Percentiles rank a stretch among this genome's conserved stretches.
Conservation (phyloP, 805 yeast genomes). For the Kurtzmaniella fragi region DNA sequence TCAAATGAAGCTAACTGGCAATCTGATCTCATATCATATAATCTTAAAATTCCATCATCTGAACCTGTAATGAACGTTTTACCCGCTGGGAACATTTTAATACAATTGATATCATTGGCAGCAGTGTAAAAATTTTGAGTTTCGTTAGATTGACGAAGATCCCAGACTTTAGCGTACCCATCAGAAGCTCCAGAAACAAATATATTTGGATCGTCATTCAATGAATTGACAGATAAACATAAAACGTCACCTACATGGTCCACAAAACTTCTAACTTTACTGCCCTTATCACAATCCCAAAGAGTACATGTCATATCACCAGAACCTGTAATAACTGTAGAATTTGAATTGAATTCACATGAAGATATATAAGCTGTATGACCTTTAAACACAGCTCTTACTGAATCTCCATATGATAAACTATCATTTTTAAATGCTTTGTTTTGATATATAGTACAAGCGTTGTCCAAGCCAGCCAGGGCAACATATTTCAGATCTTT, state of each 20-base stretch:
- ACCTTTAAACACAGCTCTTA: conserved; percentile 61
- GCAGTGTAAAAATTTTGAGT: conserved; percentile 51
- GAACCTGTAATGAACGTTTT: conserved; percentile 68
- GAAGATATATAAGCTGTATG: conserved; percentile 81
- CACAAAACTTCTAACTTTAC: conserved; percentile 45
- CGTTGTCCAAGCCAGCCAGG: conserved; percentile 78
- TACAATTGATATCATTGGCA: conserved; percentile 55
- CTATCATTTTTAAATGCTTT: conserved; percentile 17
- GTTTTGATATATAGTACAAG: conserved; percentile 60
- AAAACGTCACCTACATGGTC: conserved; percentile 75
- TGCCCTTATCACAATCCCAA: conserved; percentile 74
- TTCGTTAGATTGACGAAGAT: conserved; percentile 45
- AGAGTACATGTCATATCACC: conserved; percentile 77
- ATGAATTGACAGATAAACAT: conserved; percentile 27
- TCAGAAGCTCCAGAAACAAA: conserved; percentile 68
- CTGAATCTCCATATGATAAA: conserved; percentile 6
- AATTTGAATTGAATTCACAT: conserved; percentile 54
- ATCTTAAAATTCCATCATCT: conserved; percentile 68
- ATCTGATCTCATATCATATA: conserved; percentile 76
- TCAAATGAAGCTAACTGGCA: conserved; percentile 55
- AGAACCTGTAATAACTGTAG: conserved; percentile 61
- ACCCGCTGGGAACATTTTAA: conserved; percentile 66
- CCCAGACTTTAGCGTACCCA: conserved; percentile 66
- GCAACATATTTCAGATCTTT: conserved; percentile 66
- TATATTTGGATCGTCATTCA: conserved; percentile 14